These are phyloP conservation scores for Sphaerulina populicola DNA, from an alignment of 2,329 filamentous ascomycete species.

Conservation along the genomic window DNA sequence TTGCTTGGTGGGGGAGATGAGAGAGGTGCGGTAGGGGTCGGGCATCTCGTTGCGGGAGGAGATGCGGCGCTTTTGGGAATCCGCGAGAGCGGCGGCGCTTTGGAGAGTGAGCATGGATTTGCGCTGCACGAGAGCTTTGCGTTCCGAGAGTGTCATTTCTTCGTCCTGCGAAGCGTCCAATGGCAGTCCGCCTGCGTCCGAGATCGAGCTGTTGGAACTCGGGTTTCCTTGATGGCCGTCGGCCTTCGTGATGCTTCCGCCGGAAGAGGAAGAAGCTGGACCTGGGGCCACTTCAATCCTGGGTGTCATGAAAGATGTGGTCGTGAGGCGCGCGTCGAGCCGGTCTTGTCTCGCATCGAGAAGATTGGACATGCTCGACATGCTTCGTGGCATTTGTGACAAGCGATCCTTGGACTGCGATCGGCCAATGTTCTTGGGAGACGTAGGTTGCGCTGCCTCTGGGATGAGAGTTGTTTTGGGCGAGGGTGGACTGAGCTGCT, in stretches of 20 bases:
- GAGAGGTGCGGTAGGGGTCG: not conserved
- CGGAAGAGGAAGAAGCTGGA: slow-evolving; percentile 13
- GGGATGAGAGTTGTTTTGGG: slow-evolving; percentile 15
- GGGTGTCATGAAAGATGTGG: slow-evolving; percentile 34
- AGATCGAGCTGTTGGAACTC: slow-evolving; percentile 18
- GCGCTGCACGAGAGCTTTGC: slow-evolving; percentile 37
- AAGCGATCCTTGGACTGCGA: slow-evolving; percentile 1
- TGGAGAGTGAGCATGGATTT: slow-evolving; percentile 9
- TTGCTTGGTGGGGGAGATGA: slow-evolving; percentile 5
- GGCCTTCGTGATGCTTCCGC: slow-evolving; percentile 2
- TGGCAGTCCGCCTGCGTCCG: not conserved
- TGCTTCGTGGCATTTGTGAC: slow-evolving; percentile 22
- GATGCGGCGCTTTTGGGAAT: slow-evolving; percentile 5
- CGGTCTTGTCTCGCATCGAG: slow-evolving; percentile 49
- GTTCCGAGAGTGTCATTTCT: slow-evolving; percentile 63
- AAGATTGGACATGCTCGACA: slow-evolving; percentile 33
- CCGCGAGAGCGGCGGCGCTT: slow-evolving; percentile 4
- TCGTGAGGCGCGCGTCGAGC: slow-evolving; percentile 37
- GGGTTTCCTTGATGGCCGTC: slow-evolving; percentile 12
- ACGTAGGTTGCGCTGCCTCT: too few relatives aligned
- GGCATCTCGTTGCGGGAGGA: slow-evolving; percentile 5
- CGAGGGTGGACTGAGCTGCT: not conserved
- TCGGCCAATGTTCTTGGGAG: not conserved
- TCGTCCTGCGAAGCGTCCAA: slow-evolving; percentile 37
- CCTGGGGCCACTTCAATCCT: slow-evolving; percentile 25